Evolutionary conservation across 768 basidiomycete species (phyloP).

Genomic region (Candolleomyces efflorescens): DNA sequence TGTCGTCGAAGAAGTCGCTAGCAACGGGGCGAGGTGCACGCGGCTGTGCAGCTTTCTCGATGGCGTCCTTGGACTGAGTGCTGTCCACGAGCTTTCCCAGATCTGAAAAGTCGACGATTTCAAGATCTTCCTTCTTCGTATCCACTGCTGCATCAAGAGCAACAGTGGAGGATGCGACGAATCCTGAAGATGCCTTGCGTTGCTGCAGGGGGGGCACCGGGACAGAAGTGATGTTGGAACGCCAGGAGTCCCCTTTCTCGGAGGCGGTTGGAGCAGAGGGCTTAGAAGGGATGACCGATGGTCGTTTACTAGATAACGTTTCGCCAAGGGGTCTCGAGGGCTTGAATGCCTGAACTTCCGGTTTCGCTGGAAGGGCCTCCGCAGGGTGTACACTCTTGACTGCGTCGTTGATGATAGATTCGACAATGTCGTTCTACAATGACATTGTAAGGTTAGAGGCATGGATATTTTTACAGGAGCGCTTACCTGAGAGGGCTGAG

Average conservation of each 20-base stretch:
- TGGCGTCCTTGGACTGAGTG: conserved; percentile 17
- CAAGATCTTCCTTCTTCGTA: conserved; percentile 56
- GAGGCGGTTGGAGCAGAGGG: not conserved
- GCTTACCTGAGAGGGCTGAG: conserved; percentile 13
- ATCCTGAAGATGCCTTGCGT: conserved; percentile 20
- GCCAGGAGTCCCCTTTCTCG: conserved; percentile 59
- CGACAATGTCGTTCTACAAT: conserved; percentile 32
- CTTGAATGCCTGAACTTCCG: not conserved
- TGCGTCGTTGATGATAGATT: conserved; percentile 42
- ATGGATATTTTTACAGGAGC: not conserved
- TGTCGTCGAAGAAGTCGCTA: conserved; percentile 71
- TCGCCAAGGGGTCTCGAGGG: conserved; percentile 3
- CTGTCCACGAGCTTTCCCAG: conserved; percentile 64
- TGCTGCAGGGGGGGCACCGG: conserved; percentile 31
- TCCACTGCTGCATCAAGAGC: conserved; percentile 44
- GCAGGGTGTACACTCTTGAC: conserved; percentile 20
- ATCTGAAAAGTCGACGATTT: conserved; percentile 79
- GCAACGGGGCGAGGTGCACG: conserved; percentile 50
- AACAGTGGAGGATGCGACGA: conserved; percentile 29
- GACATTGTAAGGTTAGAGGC: conserved; percentile 10
- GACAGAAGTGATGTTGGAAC: conserved; percentile 36
- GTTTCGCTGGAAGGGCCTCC: not conserved
- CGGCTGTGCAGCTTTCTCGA: conserved; percentile 10
- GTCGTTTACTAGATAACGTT: conserved; percentile 15
- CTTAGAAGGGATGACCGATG: not conserved